phyloP scores from a whole-genome alignment of 176 grass and related monocot species.

The Phoenix roebelenii region DNA sequence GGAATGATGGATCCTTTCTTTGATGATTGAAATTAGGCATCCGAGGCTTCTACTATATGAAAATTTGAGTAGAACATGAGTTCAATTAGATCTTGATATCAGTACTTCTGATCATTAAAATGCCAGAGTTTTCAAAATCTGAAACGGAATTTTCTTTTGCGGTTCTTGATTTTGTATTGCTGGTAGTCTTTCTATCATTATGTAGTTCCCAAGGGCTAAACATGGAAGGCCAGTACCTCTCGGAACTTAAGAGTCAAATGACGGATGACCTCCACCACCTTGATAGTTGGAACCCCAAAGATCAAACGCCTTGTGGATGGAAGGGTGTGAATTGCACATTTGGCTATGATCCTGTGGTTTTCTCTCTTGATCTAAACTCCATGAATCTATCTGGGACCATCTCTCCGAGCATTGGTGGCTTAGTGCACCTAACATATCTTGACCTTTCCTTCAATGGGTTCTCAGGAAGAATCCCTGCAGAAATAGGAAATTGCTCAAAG shows the following conservation, averaged over 20 bases:
- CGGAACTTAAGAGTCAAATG: slow-evolving; percentile 54
- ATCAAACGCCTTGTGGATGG: slow-evolving; percentile 61
- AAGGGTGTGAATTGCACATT: slow-evolving; percentile 62
- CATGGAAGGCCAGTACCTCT: slow-evolving; percentile 64
- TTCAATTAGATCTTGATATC: slow-evolving; percentile 3
- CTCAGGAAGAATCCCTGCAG: slow-evolving; percentile 49
- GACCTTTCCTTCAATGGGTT: slow-evolving; percentile 78
- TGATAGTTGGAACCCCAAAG: slow-evolving; percentile 38
- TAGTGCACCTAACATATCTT: slow-evolving; percentile 44
- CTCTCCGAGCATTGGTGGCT: slow-evolving; percentile 43
- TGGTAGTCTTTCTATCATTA: slow-evolving; percentile 40
- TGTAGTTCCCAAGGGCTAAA: slow-evolving; percentile 35
- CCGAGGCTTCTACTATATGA: too few species aligned
- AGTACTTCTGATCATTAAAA: slow-evolving; percentile 3
- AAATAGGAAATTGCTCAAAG: slow-evolving; percentile 55
- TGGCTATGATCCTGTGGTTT: slow-evolving; percentile 16
- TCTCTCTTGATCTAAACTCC: slow-evolving; percentile 51
- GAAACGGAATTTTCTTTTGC: not conserved
- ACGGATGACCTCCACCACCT: slow-evolving; percentile 53
- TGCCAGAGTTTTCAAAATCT: not conserved
- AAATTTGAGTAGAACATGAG: slow-evolving; percentile 15
- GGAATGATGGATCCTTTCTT: too few species aligned
- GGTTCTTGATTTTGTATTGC: slow-evolving; percentile 25
- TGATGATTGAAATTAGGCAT: too few species aligned
- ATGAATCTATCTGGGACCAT: slow-evolving; percentile 77